Evolutionary conservation across 305 asterid genomes (phyloP).

Genomic region (Fraxinus ornus): DNA sequence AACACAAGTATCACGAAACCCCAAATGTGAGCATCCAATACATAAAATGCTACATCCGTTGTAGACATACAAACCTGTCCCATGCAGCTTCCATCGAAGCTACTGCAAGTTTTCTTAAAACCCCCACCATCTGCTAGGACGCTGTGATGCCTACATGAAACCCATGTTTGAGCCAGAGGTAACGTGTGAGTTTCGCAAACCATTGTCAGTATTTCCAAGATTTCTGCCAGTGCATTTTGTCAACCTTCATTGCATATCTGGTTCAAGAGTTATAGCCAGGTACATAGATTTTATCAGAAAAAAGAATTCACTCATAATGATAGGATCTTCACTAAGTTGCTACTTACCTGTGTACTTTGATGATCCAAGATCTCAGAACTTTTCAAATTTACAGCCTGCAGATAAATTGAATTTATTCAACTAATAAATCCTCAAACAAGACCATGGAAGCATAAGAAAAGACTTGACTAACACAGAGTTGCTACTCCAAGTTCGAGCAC

Average conservation of each 20-base stretch:
- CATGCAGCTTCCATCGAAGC: slow-evolving; percentile 89
- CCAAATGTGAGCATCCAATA: slow-evolving; percentile 83
- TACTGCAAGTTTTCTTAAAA: slow-evolving; percentile 78
- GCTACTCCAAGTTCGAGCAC: background rate
- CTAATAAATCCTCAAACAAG: slow-evolving; percentile 16
- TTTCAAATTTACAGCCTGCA: slow-evolving; percentile 91
- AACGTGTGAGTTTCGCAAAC: slow-evolving; percentile 81
- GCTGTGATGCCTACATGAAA: slow-evolving; percentile 80
- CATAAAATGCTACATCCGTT: slow-evolving; percentile 74
- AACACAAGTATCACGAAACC: slow-evolving; percentile 88
- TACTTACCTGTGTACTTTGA: slow-evolving; percentile 61
- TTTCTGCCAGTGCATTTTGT: slow-evolving; percentile 81
- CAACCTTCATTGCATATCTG: slow-evolving; percentile 92
- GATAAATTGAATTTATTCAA: slow-evolving; percentile 31
- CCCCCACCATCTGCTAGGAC: slow-evolving; percentile 83
- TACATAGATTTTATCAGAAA: slow-evolving; percentile 23
- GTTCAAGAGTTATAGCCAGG: slow-evolving; percentile 24
- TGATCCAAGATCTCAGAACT: slow-evolving; percentile 80
- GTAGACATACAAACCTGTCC: slow-evolving; percentile 90
- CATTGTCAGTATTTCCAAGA: slow-evolving; percentile 73
- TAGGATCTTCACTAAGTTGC: slow-evolving; percentile 15
- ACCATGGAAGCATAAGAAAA: background rate
- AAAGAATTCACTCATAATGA: slow-evolving; percentile 9
- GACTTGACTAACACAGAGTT: background rate
- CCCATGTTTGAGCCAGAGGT: slow-evolving; percentile 97